A percentile compares a stretch with the other conserved stretches of the same genome.
Conservation (phyloP, 345 rosid genomes). For the Rubroshorea leprosula region DNA sequence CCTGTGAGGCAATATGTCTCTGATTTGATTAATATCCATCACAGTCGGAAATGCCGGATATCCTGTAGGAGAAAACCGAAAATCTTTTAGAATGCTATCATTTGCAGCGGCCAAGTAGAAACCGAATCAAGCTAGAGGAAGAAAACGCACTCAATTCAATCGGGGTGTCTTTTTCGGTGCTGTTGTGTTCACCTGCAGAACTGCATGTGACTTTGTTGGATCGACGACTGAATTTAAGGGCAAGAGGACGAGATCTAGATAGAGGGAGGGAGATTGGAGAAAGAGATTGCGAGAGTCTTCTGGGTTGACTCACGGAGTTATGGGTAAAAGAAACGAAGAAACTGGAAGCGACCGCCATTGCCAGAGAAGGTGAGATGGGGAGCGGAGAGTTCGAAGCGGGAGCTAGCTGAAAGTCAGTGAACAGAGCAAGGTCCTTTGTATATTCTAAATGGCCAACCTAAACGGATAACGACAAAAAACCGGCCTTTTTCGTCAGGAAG, state of each 20-base stretch:
- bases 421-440: no score
- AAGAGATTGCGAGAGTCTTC: background rate
- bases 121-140: background rate
- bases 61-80: constrained; percentile 23
- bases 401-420: no score
- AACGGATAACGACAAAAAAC: no score
- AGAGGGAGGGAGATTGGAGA: constrained; percentile 11
- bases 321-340: constrained; percentile 19
- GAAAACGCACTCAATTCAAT: background rate
- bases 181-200: constrained; percentile 21
- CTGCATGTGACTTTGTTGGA: constrained; percentile 22
- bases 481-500: no score
- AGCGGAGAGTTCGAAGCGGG: constrained; percentile 13
- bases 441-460: no score
- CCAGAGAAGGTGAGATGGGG: constrained; percentile 12
- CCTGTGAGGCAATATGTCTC: constrained; percentile 90
- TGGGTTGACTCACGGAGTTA: constrained; percentile 21
- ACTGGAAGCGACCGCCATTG: constrained; percentile 29
- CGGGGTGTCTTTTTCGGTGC: background rate
- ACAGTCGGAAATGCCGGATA: constrained; percentile 70
- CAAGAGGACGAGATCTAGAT: constrained; percentile 20
- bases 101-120: background rate
- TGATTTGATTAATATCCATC: constrained; percentile 88
- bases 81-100: background rate
- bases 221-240: constrained; percentile 17